Evolutionary conservation across 495 filamentous ascomycete species (phyloP).

Genomic region (Tuber umbilicatum): DNA sequence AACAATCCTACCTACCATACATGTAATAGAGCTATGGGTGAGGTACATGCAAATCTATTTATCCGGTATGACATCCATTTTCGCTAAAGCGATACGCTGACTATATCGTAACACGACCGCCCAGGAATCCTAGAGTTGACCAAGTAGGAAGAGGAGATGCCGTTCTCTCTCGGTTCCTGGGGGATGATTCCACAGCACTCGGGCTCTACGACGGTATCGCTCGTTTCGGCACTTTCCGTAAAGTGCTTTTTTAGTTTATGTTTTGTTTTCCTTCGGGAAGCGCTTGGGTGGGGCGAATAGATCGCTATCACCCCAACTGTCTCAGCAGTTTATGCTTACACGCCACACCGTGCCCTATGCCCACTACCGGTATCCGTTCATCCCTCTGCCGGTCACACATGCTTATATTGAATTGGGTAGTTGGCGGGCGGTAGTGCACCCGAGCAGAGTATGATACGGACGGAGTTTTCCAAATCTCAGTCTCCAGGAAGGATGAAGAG

Average conservation of each 20-base stretch:
- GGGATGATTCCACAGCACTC: not conserved
- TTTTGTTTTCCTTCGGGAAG: slow-evolving; percentile 3
- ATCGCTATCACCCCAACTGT: not conserved
- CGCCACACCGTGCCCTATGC: not conserved
- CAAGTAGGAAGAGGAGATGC: not conserved
- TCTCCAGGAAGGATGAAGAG: not conserved
- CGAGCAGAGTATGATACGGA: not conserved
- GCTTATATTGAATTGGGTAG: not conserved
- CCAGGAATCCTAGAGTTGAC: not conserved
- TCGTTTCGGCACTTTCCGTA: not conserved
- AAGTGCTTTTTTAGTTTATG: not conserved
- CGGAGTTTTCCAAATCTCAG: not conserved
- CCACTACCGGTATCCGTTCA: not conserved
- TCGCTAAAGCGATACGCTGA: not conserved
- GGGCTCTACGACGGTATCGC: not conserved
- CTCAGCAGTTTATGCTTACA: not conserved
- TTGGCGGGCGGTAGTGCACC: not conserved
- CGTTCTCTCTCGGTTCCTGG: not conserved
- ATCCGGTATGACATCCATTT: not conserved
- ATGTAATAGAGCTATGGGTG: not conserved
- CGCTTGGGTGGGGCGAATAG: slow-evolving; percentile 2
- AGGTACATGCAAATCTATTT: not conserved
- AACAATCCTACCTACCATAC: not conserved
- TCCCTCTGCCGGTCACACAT: not conserved
- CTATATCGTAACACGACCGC: not conserved